phyloP scores from a whole-genome alignment of 2,329 filamentous ascomycete species.

The Bipolaris cookei region DNA sequence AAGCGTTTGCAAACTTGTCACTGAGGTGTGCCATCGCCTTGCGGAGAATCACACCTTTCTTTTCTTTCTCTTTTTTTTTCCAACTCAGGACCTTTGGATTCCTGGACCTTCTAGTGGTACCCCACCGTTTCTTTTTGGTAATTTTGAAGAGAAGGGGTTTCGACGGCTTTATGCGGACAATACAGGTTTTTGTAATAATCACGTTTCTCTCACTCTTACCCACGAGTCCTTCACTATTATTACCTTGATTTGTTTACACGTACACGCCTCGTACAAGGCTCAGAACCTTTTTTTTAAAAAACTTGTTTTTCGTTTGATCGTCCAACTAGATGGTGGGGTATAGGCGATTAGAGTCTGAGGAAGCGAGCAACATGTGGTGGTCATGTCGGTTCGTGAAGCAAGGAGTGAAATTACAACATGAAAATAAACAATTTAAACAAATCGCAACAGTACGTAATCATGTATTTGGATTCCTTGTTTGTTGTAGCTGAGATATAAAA shows the following conservation, averaged over 20 bases:
- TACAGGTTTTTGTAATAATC: constrained; percentile 14
- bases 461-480: neutral
- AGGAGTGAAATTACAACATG: neutral
- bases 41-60: neutral
- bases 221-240: neutral
- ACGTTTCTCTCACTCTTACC: constrained; percentile 5
- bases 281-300: neutral
- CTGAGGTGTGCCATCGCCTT: constrained; percentile 2
- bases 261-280: neutral
- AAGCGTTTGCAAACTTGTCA: constrained; percentile 6
- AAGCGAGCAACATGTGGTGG: neutral
- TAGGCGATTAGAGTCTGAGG: neutral
- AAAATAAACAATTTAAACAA: neutral
- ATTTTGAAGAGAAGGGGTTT: constrained; percentile 1
- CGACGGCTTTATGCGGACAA: constrained; percentile 12
- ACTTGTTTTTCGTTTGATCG: neutral
- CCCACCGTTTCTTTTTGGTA: constrained; percentile 1
- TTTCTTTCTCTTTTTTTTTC: neutral
- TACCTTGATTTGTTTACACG: neutral
- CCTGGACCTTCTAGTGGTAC: neutral
- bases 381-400: neutral
- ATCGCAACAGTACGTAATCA: neutral
- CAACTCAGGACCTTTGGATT: neutral
- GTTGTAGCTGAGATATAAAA: neutral
- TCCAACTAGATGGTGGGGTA: neutral